phyloP scores from a whole-genome alignment of 768 basidiomycete genomes.

The Daedaleopsis sinensis region DNA sequence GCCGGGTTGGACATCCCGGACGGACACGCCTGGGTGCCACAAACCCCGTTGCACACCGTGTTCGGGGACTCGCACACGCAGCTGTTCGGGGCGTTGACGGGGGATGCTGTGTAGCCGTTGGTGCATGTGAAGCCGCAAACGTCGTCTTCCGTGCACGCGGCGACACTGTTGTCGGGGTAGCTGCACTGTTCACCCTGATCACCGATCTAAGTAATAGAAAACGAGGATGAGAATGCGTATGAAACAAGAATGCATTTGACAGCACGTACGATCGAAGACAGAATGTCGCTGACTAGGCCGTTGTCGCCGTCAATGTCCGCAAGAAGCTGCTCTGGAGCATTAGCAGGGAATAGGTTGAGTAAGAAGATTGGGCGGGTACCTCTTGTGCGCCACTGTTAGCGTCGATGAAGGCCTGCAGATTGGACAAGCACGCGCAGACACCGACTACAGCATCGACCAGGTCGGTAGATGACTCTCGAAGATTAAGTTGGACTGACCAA shows the following conservation, averaged over 20 bases:
- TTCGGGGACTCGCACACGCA: conserved; percentile 47
- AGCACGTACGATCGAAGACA: neutral
- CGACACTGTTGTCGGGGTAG: conserved; percentile 44
- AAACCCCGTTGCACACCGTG: conserved; percentile 51
- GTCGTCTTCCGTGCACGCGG: conserved; percentile 37
- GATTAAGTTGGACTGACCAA: neutral
- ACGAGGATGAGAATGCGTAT: neutral
- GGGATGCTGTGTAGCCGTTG: conserved; percentile 41
- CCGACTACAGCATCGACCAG: neutral
- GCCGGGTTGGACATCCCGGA: conserved; percentile 30
- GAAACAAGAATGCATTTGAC: neutral
- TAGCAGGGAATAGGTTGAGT: too few species aligned
- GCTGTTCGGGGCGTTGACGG: conserved; percentile 35
- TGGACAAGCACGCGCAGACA: neutral
- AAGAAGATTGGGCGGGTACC: neutral
- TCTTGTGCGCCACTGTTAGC: neutral
- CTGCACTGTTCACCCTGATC: conserved; percentile 27
- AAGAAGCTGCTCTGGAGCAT: neutral
- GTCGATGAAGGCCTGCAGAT: neutral
- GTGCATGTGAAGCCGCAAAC: conserved; percentile 51
- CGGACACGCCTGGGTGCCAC: conserved; percentile 20
- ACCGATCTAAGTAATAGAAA: neutral
- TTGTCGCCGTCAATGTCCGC: neutral
- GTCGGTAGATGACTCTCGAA: neutral
- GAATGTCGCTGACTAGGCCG: too few species aligned